Evolutionary conservation across 2,329 filamentous ascomycete genomes (phyloP).

Genomic region (Aspergillus cejpii): DNA sequence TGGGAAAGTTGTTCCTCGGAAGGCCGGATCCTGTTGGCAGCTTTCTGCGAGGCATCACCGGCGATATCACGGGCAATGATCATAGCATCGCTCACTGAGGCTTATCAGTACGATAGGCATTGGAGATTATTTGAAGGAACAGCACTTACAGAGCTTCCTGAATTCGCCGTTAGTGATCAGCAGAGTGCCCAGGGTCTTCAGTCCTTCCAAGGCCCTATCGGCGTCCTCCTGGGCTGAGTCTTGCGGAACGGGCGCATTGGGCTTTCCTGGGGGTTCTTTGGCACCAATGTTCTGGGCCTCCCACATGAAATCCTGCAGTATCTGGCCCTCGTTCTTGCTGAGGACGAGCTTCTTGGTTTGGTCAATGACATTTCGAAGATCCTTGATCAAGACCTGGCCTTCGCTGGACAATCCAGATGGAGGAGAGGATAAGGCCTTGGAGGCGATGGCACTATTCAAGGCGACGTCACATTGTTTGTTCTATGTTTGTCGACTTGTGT

Average conservation of each 20-base stretch:
- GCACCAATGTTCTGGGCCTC: slow-evolving; percentile 71
- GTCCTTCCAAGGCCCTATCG: slow-evolving; percentile 71
- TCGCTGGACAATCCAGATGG: slow-evolving; percentile 73
- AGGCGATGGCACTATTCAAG: slow-evolving; percentile 76
- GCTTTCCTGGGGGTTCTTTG: slow-evolving; percentile 51
- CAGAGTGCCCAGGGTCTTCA: slow-evolving; percentile 80
- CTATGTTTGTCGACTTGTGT: slow-evolving; percentile 36
- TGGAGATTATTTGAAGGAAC: slow-evolving; percentile 11
- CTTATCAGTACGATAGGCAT: slow-evolving; percentile 10
- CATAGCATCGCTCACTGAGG: slow-evolving; percentile 66
- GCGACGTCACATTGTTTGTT: slow-evolving; percentile 96
- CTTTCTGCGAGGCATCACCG: slow-evolving; percentile 77
- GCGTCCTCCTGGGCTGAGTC: slow-evolving; percentile 74
- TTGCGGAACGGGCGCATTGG: slow-evolving; percentile 65
- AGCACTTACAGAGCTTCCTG: slow-evolving; percentile 69
- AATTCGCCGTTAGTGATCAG: slow-evolving; percentile 95
- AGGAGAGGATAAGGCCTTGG: slow-evolving; percentile 62
- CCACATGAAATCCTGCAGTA: slow-evolving; percentile 96
- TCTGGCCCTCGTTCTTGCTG: slow-evolving; percentile 89
- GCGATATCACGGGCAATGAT: slow-evolving; percentile 83
- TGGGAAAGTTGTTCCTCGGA: slow-evolving; percentile 67
- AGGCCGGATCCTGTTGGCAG: slow-evolving; percentile 68
- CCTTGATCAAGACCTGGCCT: slow-evolving; percentile 68
- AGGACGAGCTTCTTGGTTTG: slow-evolving; percentile 79
- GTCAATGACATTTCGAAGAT: slow-evolving; percentile 71